phyloP scores from a whole-genome alignment of 192 early-diverging fungal species.

The Coemansia sp. region DNA sequence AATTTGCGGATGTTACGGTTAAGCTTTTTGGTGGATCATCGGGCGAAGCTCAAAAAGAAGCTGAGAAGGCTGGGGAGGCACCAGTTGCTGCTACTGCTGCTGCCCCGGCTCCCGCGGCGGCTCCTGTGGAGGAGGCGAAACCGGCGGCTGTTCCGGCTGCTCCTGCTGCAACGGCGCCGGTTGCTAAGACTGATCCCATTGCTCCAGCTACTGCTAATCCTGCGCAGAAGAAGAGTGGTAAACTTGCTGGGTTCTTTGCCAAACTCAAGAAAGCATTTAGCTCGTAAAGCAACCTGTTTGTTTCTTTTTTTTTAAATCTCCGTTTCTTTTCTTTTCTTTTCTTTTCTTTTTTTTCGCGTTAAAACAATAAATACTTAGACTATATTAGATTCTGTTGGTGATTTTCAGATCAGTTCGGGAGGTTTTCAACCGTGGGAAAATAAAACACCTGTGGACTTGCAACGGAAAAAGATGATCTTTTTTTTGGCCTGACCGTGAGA shows the following conservation, averaged over 20 bases:
- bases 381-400: too few species aligned
- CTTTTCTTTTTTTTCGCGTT: not conserved
- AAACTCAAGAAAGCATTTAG: conserved; percentile 4
- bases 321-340: not conserved
- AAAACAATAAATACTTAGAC: too few species aligned
- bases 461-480: too few species aligned
- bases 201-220: not conserved
- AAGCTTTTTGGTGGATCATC: conserved; percentile 7
- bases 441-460: too few species aligned
- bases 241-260: not conserved
- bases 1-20: conserved; percentile 28
- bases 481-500: too few species aligned
- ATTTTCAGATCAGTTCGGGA: too few species aligned
- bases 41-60: not conserved
- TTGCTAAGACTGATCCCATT: not conserved
- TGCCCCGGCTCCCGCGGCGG: not conserved
- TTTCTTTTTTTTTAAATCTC: not conserved
- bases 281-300: not conserved
- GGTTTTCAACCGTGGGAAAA: too few species aligned
- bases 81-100: conserved; percentile 1
- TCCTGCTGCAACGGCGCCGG: not conserved
- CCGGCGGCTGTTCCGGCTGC: not conserved
- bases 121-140: not conserved
- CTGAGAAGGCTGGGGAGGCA: not conserved
- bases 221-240: not conserved